Percentiles rank a stretch among this genome's conserved stretches.
These are phyloP conservation scores for Colletotrichum orbiculare DNA, from an alignment of 2,329 filamentous ascomycete genomes.

Conservation along the genomic window DNA sequence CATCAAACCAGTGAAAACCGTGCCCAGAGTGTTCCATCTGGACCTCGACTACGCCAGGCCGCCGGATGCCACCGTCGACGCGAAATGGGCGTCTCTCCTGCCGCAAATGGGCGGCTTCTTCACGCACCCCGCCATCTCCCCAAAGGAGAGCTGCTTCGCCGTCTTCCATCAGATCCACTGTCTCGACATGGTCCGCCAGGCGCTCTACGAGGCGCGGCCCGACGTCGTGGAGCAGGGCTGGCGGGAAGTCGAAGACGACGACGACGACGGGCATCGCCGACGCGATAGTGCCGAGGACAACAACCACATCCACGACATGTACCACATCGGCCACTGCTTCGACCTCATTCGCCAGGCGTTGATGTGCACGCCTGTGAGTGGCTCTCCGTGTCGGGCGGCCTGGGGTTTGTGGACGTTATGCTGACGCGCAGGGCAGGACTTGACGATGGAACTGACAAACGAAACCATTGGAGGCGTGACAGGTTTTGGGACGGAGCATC, in stretches of 20 bases:
- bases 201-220: constrained; percentile 10
- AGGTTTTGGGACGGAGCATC: constrained; percentile 18
- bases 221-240: background rate
- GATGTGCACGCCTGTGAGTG: background rate
- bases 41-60: constrained; percentile 15
- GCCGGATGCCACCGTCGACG: background rate
- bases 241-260: background rate
- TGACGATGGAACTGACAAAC: constrained; percentile 8
- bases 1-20: too few relatives aligned
- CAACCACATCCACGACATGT: constrained; percentile 1
- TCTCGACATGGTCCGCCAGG: constrained; percentile 37
- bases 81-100: constrained; percentile 10
- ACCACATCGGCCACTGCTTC: constrained; percentile 22
- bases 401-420: too few relatives aligned
- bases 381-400: too few relatives aligned
- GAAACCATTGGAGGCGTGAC: constrained; percentile 2
- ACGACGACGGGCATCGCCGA: too few relatives aligned
- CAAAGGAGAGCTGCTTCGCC: constrained; percentile 11
- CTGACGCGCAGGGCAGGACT: background rate
- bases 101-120: constrained; percentile 15
- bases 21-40: too few relatives aligned
- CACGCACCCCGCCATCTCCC: background rate
- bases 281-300: too few relatives aligned
- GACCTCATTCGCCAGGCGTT: constrained; percentile 15
- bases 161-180: constrained; percentile 41